These are phyloP conservation scores for Xylariomycetidae sp. DNA, from an alignment of 2,329 filamentous ascomycete species.

Conservation along the genomic window DNA sequence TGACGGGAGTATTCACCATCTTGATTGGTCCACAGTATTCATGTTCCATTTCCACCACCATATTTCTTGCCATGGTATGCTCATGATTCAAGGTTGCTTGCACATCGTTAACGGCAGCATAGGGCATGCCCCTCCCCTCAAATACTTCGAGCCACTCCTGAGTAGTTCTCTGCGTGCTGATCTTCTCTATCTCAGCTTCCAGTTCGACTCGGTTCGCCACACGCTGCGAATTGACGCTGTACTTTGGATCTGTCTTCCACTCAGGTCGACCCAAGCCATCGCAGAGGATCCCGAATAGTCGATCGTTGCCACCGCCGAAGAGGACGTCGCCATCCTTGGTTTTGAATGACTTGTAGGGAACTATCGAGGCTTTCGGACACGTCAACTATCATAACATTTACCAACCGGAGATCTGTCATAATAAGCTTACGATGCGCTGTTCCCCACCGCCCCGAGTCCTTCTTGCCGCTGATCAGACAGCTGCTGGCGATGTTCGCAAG, in stretches of 20 bases:
- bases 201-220: constrained; percentile 71
- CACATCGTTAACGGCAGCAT: constrained; percentile 91
- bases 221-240: constrained; percentile 56
- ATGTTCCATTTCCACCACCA: constrained; percentile 88
- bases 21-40: constrained; percentile 78
- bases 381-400: constrained; percentile 9
- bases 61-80: constrained; percentile 78
- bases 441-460: constrained; percentile 87
- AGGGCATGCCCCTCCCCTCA: constrained; percentile 90
- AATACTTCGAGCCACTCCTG: constrained; percentile 82
- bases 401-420: neutral
- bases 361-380: constrained; percentile 70
- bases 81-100: constrained; percentile 77
- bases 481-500: constrained; percentile 94
- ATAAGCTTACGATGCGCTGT: constrained; percentile 76
- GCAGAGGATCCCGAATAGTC: constrained; percentile 62
- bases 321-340: constrained; percentile 68
- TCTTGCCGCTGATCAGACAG: constrained; percentile 79
- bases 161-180: constrained; percentile 74
- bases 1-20: constrained; percentile 90
- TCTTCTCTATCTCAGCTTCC: constrained; percentile 71
- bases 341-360: constrained; percentile 84
- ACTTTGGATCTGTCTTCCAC: constrained; percentile 57
- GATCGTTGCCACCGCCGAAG: constrained; percentile 68
- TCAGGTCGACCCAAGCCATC: constrained; percentile 53